Conservation (phyloP, 257 asterid species). For the Solanum arcanum region DNA sequence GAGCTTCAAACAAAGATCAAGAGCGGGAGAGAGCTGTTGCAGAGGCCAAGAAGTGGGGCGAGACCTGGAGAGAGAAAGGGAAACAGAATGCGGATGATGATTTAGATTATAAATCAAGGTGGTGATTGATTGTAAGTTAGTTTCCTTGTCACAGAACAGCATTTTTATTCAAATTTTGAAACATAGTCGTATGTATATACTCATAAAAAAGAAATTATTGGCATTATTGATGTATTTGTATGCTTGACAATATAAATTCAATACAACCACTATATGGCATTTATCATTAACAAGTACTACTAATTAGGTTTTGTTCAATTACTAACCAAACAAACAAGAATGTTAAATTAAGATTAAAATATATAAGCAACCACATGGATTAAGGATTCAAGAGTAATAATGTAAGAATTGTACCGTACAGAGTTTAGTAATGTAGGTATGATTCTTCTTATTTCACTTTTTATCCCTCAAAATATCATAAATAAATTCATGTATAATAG, state of each 20-base stretch:
- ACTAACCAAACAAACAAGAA: background rate
- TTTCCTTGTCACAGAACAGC: background rate
- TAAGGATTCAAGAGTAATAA: background rate
- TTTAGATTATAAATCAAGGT: conserved; percentile 1
- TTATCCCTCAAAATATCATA: background rate
- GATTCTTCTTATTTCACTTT: background rate
- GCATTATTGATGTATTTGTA: background rate
- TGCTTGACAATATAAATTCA: background rate
- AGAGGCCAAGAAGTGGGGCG: conserved; percentile 50
- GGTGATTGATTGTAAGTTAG: background rate
- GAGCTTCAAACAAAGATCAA: background rate
- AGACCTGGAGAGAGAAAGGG: conserved; percentile 26
- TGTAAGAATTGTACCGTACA: background rate
- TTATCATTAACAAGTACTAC: background rate
- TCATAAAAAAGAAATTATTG: too few relatives aligned
- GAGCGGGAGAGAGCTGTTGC: conserved; percentile 38
- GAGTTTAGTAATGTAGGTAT: background rate
- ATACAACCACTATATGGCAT: background rate
- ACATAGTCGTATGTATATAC: background rate
- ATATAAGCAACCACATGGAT: background rate
- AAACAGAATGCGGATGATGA: background rate
- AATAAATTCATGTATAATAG: background rate
- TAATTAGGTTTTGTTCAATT: background rate
- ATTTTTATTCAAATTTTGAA: background rate
- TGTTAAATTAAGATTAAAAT: too few relatives aligned